Conservation (phyloP, 108 stramenopile genomes). For the Fragilariopsis cylindrus region DNA sequence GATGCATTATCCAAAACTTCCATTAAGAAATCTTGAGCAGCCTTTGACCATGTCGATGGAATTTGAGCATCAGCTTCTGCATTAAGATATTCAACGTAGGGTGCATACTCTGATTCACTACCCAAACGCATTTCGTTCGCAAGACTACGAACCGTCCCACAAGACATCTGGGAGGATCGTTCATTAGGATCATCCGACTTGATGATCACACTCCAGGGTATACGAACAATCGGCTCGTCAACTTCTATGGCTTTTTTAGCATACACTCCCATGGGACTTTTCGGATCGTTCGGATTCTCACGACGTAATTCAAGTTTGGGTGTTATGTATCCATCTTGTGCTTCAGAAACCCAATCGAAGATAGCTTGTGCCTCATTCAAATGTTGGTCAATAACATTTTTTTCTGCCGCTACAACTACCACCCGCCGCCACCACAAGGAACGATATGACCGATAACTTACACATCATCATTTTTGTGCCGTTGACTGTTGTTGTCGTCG, state of each 20-base stretch:
- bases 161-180: constrained; percentile 8
- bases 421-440: neutral
- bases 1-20: constrained; percentile 25
- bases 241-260: neutral
- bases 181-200: neutral
- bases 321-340: constrained; percentile 34
- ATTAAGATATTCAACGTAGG: constrained; percentile 67
- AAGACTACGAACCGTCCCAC: constrained; percentile 28
- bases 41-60: constrained; percentile 52
- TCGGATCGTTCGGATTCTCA: constrained; percentile 18
- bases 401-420: neutral
- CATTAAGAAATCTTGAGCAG: constrained; percentile 40
- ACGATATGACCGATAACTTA: neutral
- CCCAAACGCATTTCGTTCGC: constrained; percentile 28
- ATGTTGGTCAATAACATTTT: neutral
- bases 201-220: constrained; percentile 15
- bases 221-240: constrained; percentile 3
- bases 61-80: constrained; percentile 25
- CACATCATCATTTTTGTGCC: constrained; percentile 4
- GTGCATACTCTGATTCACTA: constrained; percentile 42
- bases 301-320: constrained; percentile 37
- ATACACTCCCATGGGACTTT: constrained; percentile 40
- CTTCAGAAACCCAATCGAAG: constrained; percentile 2
- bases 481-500: neutral
- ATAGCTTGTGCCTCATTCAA: constrained; percentile 8